Evolutionary conservation across 768 basidiomycete genomes (phyloP).

Genomic region (Leucosporidium yakuticum): DNA sequence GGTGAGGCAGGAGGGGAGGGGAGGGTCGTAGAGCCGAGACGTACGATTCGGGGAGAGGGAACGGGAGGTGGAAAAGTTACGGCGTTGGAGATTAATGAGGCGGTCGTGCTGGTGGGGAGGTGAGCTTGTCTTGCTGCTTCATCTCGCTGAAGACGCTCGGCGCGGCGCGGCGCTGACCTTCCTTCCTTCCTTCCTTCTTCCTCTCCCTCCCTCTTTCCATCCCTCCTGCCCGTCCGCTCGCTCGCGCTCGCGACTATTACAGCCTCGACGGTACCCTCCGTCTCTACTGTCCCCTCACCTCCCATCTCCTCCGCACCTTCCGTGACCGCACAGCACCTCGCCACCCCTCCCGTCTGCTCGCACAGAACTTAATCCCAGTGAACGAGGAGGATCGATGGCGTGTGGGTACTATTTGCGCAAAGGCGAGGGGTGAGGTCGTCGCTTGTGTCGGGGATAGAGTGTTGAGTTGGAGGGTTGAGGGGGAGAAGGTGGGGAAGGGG

Average conservation of each 20-base stretch:
- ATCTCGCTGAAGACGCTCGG: too few species aligned
- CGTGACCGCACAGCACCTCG: conserved; percentile 20
- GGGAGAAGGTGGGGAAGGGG: conserved; percentile 12
- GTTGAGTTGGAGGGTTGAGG: conserved; percentile 22
- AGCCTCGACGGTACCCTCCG: conserved; percentile 29
- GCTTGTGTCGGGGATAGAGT: conserved; percentile 24
- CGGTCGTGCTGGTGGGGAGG: conserved; percentile 24
- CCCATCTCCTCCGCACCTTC: conserved; percentile 26
- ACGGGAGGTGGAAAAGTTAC: conserved; percentile 20
- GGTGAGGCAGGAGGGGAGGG: conserved; percentile 3
- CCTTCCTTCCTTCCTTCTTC: too few species aligned
- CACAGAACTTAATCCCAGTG: conserved; percentile 6
- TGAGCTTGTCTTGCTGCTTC: conserved; percentile 2
- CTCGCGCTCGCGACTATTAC: too few species aligned
- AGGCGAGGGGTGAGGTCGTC: conserved; percentile 21
- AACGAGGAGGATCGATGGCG: conserved; percentile 32
- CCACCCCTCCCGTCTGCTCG: conserved; percentile 18
- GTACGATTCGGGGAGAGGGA: conserved; percentile 8
- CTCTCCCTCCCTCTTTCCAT: too few species aligned
- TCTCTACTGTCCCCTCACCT: conserved; percentile 14
- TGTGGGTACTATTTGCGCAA: conserved; percentile 17
- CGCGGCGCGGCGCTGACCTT: not conserved
- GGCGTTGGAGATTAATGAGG: conserved; percentile 17
- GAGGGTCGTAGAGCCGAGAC: conserved; percentile 10
- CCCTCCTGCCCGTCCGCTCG: too few species aligned